These are phyloP conservation scores for Penicillium salamii DNA, from an alignment of 495 filamentous ascomycete genomes.

Conservation along the genomic window DNA sequence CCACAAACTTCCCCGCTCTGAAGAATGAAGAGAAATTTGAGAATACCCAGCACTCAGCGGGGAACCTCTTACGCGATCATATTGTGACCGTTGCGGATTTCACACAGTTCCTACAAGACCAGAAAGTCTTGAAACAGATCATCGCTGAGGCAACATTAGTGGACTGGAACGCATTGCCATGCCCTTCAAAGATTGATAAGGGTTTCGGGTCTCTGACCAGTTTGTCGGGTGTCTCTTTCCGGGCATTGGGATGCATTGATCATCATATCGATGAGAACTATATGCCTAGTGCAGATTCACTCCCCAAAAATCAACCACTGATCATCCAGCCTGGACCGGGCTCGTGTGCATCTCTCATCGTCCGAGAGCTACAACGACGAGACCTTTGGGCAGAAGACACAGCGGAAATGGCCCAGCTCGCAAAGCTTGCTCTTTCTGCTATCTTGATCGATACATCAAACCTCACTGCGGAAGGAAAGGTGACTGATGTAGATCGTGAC, in stretches of 20 bases:
- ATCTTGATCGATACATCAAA: constrained; percentile 85
- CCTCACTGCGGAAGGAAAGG: constrained; percentile 65
- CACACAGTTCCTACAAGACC: constrained; percentile 17
- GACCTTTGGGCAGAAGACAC: constrained; percentile 46
- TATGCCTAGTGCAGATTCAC: constrained; percentile 39
- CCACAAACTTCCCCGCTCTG: constrained; percentile 30
- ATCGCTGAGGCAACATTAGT: constrained; percentile 61
- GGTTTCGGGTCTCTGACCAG: constrained; percentile 32
- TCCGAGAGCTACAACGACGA: constrained; percentile 53
- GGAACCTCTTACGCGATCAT: constrained; percentile 38
- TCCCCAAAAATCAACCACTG: constrained; percentile 40
- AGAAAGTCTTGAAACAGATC: constrained; percentile 1
- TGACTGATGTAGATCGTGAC: constrained; percentile 63
- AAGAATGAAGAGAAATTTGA: constrained; percentile 25
- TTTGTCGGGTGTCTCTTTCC: constrained; percentile 36
- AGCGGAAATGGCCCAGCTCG: constrained; percentile 53
- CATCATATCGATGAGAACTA: constrained; percentile 82
- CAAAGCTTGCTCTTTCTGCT: constrained; percentile 73
- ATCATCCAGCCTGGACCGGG: constrained; percentile 65
- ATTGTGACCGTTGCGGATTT: constrained; percentile 44
- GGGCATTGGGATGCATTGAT: constrained; percentile 77
- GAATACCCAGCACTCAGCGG: constrained; percentile 26
- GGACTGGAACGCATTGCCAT: constrained; percentile 82
- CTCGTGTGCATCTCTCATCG: constrained; percentile 78
- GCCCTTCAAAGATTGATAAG: constrained; percentile 31